phyloP scores from a whole-genome alignment of 2,329 filamentous ascomycete genomes.

The Ophiostoma pallidulum region DNA sequence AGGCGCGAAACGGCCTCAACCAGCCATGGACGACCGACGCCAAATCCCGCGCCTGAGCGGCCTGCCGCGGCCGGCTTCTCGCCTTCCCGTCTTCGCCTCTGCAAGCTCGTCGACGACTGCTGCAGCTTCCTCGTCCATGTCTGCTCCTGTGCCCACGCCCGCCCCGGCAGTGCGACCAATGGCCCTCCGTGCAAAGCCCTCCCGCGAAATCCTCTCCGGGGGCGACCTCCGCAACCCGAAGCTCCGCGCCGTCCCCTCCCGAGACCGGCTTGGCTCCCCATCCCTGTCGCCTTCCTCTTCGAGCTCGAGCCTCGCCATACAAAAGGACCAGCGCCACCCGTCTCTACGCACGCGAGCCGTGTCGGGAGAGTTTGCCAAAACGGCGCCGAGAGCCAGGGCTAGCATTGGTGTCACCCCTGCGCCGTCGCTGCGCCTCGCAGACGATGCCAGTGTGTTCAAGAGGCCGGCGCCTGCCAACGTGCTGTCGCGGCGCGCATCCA shows the following conservation, averaged over 20 bases:
- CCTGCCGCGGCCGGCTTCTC: conserved; percentile 14
- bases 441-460: conserved; percentile 8
- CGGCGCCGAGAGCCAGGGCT: background rate
- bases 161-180: background rate
- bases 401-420: background rate
- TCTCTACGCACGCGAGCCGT: conserved; percentile 15
- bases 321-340: conserved; percentile 9
- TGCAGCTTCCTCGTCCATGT: background rate
- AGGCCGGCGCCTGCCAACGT: conserved; percentile 9
- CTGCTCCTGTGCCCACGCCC: background rate
- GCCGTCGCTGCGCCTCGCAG: background rate
- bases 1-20: background rate
- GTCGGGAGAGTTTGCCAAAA: conserved; percentile 15
- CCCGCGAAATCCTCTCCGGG: conserved; percentile 16
- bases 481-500: conserved; percentile 13
- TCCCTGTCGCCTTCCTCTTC: background rate
- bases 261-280: conserved; percentile 27
- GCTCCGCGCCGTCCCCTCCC: conserved; percentile 32
- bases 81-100: conserved; percentile 10
- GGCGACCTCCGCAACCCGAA: conserved; percentile 31
- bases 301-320: conserved; percentile 3
- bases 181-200: conserved; percentile 16
- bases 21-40: conserved; percentile 13
- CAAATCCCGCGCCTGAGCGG: conserved; percentile 14
- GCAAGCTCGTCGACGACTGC: background rate